Percentiles rank a stretch among this genome's conserved stretches.
phyloP scores from a whole-genome alignment of 768 basidiomycete genomes.

The Collybia mongolica region DNA sequence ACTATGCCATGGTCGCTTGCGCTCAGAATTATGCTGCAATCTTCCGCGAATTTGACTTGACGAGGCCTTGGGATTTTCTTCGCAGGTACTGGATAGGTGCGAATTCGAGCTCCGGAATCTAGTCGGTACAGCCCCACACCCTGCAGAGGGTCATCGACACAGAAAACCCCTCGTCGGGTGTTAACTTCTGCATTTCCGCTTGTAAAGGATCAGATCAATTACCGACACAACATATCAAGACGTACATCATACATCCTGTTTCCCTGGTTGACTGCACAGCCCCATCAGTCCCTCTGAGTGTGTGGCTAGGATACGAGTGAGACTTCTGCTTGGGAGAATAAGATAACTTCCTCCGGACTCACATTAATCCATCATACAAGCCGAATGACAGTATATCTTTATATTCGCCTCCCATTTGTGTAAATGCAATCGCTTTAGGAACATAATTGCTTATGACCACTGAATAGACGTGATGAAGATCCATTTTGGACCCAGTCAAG shows the following conservation, averaged over 20 bases:
- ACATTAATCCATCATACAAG: slow-evolving; percentile 17
- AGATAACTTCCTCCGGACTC: slow-evolving; percentile 7
- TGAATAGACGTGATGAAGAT: slow-evolving; percentile 13
- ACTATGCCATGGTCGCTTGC: slow-evolving; percentile 16
- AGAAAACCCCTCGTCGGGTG: slow-evolving; percentile 8
- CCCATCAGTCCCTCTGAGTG: slow-evolving; percentile 12
- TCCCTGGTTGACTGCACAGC: slow-evolving; percentile 6
- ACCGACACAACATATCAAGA: too few species aligned
- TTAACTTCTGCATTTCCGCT: slow-evolving; percentile 12
- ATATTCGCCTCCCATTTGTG: slow-evolving; percentile 8
- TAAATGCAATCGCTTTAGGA: slow-evolving; percentile 18
- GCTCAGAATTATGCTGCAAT: slow-evolving; percentile 5
- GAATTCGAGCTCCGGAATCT: slow-evolving; percentile 1
- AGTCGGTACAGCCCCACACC: slow-evolving; percentile 12
- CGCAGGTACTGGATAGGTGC: slow-evolving; percentile 7
- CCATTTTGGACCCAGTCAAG: slow-evolving; percentile 10
- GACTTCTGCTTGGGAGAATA: too few species aligned
- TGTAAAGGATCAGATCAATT: too few species aligned
- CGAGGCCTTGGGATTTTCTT: neutral
- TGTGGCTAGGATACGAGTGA: slow-evolving; percentile 16
- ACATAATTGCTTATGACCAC: slow-evolving; percentile 8
- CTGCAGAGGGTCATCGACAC: slow-evolving; percentile 14
- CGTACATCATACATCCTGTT: slow-evolving; percentile 15
- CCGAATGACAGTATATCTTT: slow-evolving; percentile 15
- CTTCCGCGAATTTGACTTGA: slow-evolving; percentile 11